These are phyloP conservation scores for Aspergillus persii DNA, from an alignment of 2,329 filamentous ascomycete genomes.

Conservation along the genomic window DNA sequence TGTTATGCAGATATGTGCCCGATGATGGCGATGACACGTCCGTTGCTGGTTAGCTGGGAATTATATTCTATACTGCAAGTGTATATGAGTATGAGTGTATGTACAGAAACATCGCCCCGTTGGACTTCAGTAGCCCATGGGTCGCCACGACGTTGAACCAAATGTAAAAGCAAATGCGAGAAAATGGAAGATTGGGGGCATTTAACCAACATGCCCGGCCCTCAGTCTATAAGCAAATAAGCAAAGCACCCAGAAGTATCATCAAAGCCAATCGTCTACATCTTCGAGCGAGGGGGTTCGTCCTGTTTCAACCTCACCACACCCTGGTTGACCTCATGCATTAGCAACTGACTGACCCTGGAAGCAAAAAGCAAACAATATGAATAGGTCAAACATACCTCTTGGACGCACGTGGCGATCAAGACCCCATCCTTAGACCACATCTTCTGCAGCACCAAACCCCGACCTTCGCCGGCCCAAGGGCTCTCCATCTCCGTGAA, in stretches of 20 bases:
- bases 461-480: conserved; percentile 52
- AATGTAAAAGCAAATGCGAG: neutral
- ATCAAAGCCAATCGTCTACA: conserved; percentile 16
- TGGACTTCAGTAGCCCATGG: neutral
- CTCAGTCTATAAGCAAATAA: neutral
- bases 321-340: conserved; percentile 30
- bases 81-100: neutral
- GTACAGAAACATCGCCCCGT: neutral
- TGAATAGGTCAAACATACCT: conserved; percentile 35
- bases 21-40: neutral
- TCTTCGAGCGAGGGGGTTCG: conserved; percentile 32
- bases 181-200: neutral
- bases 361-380: neutral
- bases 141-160: neutral
- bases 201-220: neutral
- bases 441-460: conserved; percentile 49
- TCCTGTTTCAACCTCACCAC: conserved; percentile 48
- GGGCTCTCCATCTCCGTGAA: conserved; percentile 50
- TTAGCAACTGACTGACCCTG: conserved; percentile 12
- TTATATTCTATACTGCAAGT: neutral
- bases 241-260: neutral
- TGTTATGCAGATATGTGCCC: neutral
- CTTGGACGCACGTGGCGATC: conserved; percentile 52
- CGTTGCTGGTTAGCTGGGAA: neutral
- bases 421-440: conserved; percentile 49